Conservation (phyloP, 352 stramenopile genomes). For the Phytophthora cactorum region DNA sequence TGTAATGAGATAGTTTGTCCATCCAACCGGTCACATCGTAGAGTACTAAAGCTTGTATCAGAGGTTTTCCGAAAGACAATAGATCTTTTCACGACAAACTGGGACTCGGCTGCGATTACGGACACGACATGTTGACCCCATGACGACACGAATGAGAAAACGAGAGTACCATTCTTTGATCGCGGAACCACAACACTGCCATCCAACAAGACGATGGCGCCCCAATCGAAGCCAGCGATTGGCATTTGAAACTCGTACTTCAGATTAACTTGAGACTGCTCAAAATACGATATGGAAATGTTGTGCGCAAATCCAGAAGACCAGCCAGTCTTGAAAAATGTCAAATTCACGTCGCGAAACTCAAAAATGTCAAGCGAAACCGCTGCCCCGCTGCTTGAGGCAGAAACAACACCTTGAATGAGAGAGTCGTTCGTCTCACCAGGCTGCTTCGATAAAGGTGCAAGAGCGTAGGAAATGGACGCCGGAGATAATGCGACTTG, state of each 20-base stretch:
- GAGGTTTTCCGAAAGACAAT: slow-evolving; percentile 51
- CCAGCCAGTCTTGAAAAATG: slow-evolving; percentile 33
- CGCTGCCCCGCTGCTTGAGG: neutral
- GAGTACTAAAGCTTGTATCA: slow-evolving; percentile 24
- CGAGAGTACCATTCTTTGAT: slow-evolving; percentile 34
- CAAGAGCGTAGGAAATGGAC: slow-evolving; percentile 42
- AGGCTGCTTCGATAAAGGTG: slow-evolving; percentile 31
- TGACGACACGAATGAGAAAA: slow-evolving; percentile 49
- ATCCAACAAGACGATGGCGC: slow-evolving; percentile 43
- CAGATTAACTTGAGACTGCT: slow-evolving; percentile 31
- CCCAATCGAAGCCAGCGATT: slow-evolving; percentile 58
- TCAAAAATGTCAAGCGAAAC: slow-evolving; percentile 49
- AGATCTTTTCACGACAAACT: slow-evolving; percentile 41
- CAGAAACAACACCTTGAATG: slow-evolving; percentile 14
- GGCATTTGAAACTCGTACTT: slow-evolving; percentile 61
- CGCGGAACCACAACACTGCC: slow-evolving; percentile 31
- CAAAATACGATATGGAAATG: slow-evolving; percentile 61
- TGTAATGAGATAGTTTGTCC: slow-evolving; percentile 43
- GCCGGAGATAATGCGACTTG: slow-evolving; percentile 42
- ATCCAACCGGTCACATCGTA: slow-evolving; percentile 65
- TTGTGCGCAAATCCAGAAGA: slow-evolving; percentile 52
- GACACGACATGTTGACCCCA: slow-evolving; percentile 45
- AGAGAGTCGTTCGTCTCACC: slow-evolving; percentile 19
- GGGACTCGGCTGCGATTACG: slow-evolving; percentile 54
- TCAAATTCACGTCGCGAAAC: slow-evolving; percentile 45